Evolutionary conservation across 2,329 filamentous ascomycete genomes (phyloP), one percentile per base, ranked within the genome.

Genomic region (Phialophora expanda): DNA sequence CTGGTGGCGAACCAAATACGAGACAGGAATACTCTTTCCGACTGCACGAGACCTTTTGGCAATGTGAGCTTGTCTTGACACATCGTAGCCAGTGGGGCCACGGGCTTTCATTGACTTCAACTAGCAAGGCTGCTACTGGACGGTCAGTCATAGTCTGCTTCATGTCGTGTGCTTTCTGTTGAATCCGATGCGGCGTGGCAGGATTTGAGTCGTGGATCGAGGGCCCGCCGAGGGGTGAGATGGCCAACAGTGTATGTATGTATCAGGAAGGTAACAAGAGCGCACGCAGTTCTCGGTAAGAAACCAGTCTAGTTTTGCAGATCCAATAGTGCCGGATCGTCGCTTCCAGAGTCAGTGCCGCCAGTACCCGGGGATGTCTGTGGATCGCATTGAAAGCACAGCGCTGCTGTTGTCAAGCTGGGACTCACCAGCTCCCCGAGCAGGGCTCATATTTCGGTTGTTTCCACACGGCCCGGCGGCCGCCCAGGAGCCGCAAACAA

Each of bases 171-270:
- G 41, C 38, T 50, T 41, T 46, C 32, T 41, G n/a, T 26, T 24
- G 30, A 50, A 54, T 30, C 17, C 32, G 32, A 62, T 22, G 60
- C 46, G 57, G 56, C 64, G 62, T 69, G 67, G 57, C 61, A 57
- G 20, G 30, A n/a, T 60, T 24, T 66, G 64, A 66, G 64, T 66
- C 61, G 67, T 65, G 20, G 58, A 51, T 4, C 22, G 12, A 11
- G 51, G 64, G 61, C 64, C 61, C 62, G 64, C 62, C 58, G 38
- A 48, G 12, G 48, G 20, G 58, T 48, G 20, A 61, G 30, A 26
- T 26, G 20, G 11, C 63, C 51, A 62, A 51, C 50, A 14, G 44
- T 44, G 7, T 8, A 54, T 62, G 41, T 28, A 58, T 54, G 51
- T 61, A 54, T 48, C 22, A 56, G 54, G 58, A 61, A 58, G 22